phyloP scores from a whole-genome alignment of 116 monocot genomes.

The Phalaenopsis hybrid region DNA sequence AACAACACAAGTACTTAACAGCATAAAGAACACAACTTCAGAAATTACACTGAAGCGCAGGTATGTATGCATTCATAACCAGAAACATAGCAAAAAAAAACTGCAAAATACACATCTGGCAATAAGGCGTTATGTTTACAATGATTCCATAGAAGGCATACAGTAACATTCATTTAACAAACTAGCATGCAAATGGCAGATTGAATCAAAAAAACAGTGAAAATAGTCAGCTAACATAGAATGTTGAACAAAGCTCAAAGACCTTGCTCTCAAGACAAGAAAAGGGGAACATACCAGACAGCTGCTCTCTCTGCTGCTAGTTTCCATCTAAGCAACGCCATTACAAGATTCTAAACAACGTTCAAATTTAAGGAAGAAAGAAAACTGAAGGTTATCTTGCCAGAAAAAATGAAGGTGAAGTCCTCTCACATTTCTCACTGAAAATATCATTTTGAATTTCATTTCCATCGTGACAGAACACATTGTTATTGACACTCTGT shows the following conservation, averaged over 20 bases:
- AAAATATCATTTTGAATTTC: slow-evolving; percentile 41
- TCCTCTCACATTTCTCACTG: slow-evolving; percentile 28
- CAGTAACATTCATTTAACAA: background rate
- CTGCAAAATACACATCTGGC: background rate
- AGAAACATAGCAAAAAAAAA: too few species aligned
- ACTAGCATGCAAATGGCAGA: slow-evolving; percentile 5
- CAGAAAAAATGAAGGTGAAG: background rate
- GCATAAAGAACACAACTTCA: background rate
- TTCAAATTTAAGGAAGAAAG: background rate
- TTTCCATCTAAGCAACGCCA: background rate
- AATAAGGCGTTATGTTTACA: background rate
- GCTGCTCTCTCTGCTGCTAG: slow-evolving; percentile 4
- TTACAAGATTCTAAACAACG: background rate
- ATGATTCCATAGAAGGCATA: background rate
- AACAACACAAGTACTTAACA: background rate
- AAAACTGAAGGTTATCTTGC: background rate
- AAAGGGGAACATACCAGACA: background rate
- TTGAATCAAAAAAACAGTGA: background rate
- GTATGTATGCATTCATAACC: too few species aligned
- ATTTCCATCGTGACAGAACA: slow-evolving; percentile 33
- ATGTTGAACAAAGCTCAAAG: background rate
- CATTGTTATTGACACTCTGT: slow-evolving; percentile 51
- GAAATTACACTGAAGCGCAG: background rate
- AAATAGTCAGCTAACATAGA: background rate
- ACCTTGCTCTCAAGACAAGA: background rate